These are phyloP conservation scores for Podaxis sp. DNA, from an alignment of 768 basidiomycete genomes.

Conservation along the genomic window DNA sequence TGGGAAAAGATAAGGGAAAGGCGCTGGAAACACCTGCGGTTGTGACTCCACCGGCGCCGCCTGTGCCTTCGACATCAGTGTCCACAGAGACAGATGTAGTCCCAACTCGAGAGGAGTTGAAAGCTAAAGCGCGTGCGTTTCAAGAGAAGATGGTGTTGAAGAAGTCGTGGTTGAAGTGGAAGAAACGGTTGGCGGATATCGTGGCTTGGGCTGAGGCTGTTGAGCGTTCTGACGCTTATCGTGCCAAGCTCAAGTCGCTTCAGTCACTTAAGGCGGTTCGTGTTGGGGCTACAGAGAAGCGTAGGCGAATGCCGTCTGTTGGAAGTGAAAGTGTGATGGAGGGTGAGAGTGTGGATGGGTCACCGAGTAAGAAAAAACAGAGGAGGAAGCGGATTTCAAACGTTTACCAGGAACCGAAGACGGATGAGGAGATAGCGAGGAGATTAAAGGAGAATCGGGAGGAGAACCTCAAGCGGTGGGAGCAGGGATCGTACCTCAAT, in stretches of 20 bases:
- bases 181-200: conserved; percentile 41
- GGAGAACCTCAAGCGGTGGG: conserved; percentile 74
- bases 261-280: conserved; percentile 8
- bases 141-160: conserved; percentile 39
- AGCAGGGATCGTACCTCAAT: conserved; percentile 66
- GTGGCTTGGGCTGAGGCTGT: conserved; percentile 65
- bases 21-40: conserved; percentile 28
- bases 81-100: conserved; percentile 15
- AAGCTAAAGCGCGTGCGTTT: conserved; percentile 44
- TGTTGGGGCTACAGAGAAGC: conserved; percentile 11
- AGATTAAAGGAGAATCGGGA: conserved; percentile 76
- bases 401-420: conserved; percentile 53
- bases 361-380: conserved; percentile 38
- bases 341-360: conserved; percentile 18
- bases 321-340: background rate
- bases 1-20: conserved; percentile 29
- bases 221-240: conserved; percentile 59
- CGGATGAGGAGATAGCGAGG: conserved; percentile 64
- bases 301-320: background rate
- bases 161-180: conserved; percentile 45
- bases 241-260: conserved; percentile 42
- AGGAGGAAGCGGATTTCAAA: conserved; percentile 39
- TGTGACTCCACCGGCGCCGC: conserved; percentile 30
- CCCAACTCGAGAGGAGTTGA: conserved; percentile 29
- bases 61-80: background rate